Evolutionary conservation across 169 alveolate genomes (phyloP), one percentile per base, ranked within the genome.

Genomic region (Plasmodium coatneyi): DNA sequence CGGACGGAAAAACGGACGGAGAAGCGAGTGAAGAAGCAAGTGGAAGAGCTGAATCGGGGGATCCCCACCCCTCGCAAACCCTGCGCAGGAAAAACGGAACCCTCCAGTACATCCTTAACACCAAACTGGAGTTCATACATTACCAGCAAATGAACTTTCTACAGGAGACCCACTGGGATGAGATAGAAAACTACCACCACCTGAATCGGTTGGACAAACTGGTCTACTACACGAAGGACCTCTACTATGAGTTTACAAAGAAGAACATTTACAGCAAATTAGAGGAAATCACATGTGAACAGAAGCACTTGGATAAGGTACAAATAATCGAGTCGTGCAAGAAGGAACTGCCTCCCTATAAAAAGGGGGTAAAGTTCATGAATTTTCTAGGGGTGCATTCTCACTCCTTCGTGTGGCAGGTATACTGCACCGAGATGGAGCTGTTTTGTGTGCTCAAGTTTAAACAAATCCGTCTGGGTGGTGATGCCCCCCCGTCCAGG

Each of bases 331-430:
- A 87, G 49, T 39, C 66, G 9, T 87, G 93, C 46, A 87, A 87
- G 71, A 87, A 79, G 49, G 54, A 79, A 22, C 70, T 87, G 14
- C 93, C 93, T 12, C 3, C 39, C 6, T 87, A 87, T 32, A 80
- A 76, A 16, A 79, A 87, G 30, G 52, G 80, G 41, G 82, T 87
- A 3, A 54, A 79, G 41, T 87, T 56, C 76, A 87, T 87, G 93
- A 87, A 87, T 10, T 87, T 87, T 30, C 34, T 87, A 3, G 93
- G 93, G 10, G 93, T 87, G 5, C 71, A 78, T 34, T 78, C 93
- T 30, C 93, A 87, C 39, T 87, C 93, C 39, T 87, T 87, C 34
- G 66, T 87, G n/a, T 87, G 93, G 93, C 93, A 87, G 71, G 72
- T 87, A 9, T 87, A 87, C 34, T 87, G 93, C 60, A 28, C 71